These are phyloP conservation scores for Trichoderma cornu-damae DNA, from an alignment of 2,329 filamentous ascomycete genomes.

Conservation along the genomic window DNA sequence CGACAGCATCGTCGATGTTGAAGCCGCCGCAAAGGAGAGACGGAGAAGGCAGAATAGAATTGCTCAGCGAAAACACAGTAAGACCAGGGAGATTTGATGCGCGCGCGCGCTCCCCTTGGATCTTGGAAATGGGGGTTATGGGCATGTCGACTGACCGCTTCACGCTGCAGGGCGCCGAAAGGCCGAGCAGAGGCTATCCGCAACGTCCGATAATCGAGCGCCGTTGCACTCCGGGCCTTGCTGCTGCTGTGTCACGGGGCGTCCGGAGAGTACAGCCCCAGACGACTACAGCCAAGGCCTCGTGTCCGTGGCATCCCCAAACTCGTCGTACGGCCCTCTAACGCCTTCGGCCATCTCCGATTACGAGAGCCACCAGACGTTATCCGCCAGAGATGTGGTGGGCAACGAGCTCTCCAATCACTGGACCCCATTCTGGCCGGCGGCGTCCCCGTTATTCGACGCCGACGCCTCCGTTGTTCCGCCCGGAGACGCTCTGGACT, in stretches of 20 bases:
- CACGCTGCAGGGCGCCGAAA: conserved; percentile 4
- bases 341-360: conserved; percentile 6
- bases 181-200: conserved; percentile 14
- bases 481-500: background rate
- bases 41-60: conserved; percentile 12
- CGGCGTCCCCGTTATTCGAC: conserved; percentile 4
- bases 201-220: background rate
- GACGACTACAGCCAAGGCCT: conserved; percentile 1
- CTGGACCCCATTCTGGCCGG: conserved; percentile 3
- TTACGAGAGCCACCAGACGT: background rate
- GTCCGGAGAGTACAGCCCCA: background rate
- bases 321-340: conserved; percentile 9
- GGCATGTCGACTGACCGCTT: background rate
- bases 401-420: background rate
- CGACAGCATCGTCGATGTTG: background rate
- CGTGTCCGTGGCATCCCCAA: conserved; percentile 11
- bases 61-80: conserved; percentile 16
- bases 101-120: too few relatives aligned
- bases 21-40: conserved; percentile 11
- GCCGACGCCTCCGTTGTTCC: background rate
- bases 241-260: background rate
- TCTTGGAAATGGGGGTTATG: background rate
- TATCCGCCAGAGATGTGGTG: background rate
- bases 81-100: background rate
- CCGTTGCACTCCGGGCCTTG: conserved; percentile 1